Conservation (phyloP, 2,329 filamentous ascomycete species). For the Phaeosphaeria sp. region DNA sequence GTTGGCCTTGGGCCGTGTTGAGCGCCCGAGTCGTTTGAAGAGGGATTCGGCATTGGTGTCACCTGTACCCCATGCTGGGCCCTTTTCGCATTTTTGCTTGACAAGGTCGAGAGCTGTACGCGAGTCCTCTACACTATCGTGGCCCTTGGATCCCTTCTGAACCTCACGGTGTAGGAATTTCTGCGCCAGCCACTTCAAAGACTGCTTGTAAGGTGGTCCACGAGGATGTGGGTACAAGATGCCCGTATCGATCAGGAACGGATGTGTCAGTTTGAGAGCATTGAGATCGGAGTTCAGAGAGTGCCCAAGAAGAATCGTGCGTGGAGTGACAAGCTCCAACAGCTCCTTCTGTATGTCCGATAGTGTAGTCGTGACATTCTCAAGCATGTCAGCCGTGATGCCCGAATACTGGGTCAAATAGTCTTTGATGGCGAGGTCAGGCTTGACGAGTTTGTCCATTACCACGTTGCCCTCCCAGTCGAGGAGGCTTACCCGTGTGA, state of each 20-base stretch:
- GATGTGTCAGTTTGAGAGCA: conserved; percentile 85
- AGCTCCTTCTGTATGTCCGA: conserved; percentile 81
- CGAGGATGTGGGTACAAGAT: conserved; percentile 89
- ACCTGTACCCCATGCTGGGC: conserved; percentile 81
- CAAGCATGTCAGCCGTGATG: conserved; percentile 86
- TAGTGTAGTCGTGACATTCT: conserved; percentile 81
- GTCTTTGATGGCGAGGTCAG: conserved; percentile 83
- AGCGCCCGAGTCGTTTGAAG: conserved; percentile 75
- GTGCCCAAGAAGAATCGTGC: conserved; percentile 78
- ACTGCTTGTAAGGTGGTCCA: conserved; percentile 87
- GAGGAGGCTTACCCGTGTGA: conserved; percentile 88
- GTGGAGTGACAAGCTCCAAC: conserved; percentile 72
- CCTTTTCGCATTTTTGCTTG: conserved; percentile 94
- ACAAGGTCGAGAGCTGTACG: conserved; percentile 89
- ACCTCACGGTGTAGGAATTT: conserved; percentile 89
- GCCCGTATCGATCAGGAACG: conserved; percentile 91
- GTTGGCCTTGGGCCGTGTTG: conserved; percentile 58
- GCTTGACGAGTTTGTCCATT: conserved; percentile 91
- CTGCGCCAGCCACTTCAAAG: conserved; percentile 85
- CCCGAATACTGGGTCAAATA: conserved; percentile 91
- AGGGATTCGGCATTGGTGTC: conserved; percentile 85
- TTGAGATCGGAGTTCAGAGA: conserved; percentile 84
- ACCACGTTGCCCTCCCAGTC: conserved; percentile 83
- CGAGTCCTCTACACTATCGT: conserved; percentile 93
- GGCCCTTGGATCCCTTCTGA: conserved; percentile 79